Evolutionary conservation across 1,284 basidiomycete genomes (phyloP).

Genomic region (Exobasidium cylindrosporum): DNA sequence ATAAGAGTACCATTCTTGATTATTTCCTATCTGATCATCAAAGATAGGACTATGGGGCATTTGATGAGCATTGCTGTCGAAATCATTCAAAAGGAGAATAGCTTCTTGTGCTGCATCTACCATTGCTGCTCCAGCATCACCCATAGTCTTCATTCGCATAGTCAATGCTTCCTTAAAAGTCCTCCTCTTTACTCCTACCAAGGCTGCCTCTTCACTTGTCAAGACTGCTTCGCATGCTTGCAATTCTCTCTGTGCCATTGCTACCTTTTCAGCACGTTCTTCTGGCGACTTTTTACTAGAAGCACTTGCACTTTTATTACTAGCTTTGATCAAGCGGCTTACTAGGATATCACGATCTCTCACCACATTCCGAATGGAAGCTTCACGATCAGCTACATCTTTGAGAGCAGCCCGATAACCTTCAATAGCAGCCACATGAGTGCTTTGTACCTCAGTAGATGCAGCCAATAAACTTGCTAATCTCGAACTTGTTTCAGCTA

Average conservation of each 20-base stretch:
- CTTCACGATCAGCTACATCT: conserved; percentile 57
- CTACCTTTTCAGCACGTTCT: conserved; percentile 51
- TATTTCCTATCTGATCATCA: conserved; percentile 14
- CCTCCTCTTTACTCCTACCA: conserved; percentile 56
- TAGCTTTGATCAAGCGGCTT: conserved; percentile 56
- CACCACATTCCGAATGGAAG: conserved; percentile 55
- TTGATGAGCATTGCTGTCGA: conserved; percentile 32
- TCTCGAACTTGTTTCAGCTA: conserved; percentile 50
- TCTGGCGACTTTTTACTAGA: conserved; percentile 26
- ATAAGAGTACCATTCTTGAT: conserved; percentile 16
- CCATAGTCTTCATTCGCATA: conserved; percentile 57
- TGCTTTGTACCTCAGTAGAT: conserved; percentile 53
- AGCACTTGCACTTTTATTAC: conserved; percentile 45
- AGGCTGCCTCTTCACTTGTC: conserved; percentile 54
- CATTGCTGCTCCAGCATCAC: conserved; percentile 55
- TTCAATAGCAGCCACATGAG: conserved; percentile 55
- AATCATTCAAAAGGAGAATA: conserved; percentile 52
- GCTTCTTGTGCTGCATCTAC: conserved; percentile 55
- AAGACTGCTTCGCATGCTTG: conserved; percentile 56
- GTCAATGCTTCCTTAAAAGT: conserved; percentile 57
- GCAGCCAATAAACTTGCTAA: conserved; percentile 53
- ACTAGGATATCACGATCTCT: conserved; percentile 58
- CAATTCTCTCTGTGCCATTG: conserved; percentile 56
- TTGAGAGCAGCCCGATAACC: conserved; percentile 57
- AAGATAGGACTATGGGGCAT: conserved; percentile 34